These are phyloP conservation scores for Phytopythium mirpurense DNA, from an alignment of 352 stramenopile species.

Conservation along the genomic window DNA sequence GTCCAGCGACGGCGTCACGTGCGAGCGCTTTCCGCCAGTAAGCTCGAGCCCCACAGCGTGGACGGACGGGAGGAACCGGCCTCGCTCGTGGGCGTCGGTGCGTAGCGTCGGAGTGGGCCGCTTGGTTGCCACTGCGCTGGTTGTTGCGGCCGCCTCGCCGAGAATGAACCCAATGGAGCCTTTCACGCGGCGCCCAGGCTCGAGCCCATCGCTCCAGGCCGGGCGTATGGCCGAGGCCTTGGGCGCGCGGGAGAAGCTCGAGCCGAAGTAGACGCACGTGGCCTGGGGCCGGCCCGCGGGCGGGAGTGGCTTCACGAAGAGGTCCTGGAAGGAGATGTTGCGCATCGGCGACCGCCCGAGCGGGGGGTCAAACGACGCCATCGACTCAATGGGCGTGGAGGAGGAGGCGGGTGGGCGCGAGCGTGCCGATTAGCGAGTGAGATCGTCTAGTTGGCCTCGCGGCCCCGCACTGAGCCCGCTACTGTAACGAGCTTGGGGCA, in stretches of 20 bases:
- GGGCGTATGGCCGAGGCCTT: not conserved
- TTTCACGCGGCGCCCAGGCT: slow-evolving; percentile 9
- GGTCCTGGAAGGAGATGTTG: slow-evolving; percentile 25
- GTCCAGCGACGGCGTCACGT: not conserved
- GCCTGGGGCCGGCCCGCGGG: slow-evolving; percentile 9
- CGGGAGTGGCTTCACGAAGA: slow-evolving; percentile 13
- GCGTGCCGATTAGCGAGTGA: slow-evolving; percentile 2
- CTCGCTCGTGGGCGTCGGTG: too few species aligned
- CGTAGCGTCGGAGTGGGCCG: too few species aligned
- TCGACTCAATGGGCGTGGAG: too few species aligned
- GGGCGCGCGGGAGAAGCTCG: not conserved
- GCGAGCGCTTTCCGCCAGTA: slow-evolving; percentile 1
- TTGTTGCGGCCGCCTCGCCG: slow-evolving; percentile 4
- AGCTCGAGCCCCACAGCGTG: not conserved
- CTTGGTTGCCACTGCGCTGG: not conserved
- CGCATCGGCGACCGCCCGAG: slow-evolving; percentile 14
- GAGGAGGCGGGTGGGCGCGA: not conserved
- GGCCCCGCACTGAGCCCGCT: not conserved
- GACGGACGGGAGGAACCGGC: too few species aligned
- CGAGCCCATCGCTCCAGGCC: slow-evolving; percentile 1
- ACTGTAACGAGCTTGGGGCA: not conserved
- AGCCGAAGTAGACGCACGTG: not conserved
- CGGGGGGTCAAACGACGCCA: too few species aligned
- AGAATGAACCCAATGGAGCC: slow-evolving; percentile 29
- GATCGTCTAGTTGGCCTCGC: not conserved